phyloP scores from a whole-genome alignment of 2,329 filamentous ascomycete species.

The Neocatenulostroma microsporum region DNA sequence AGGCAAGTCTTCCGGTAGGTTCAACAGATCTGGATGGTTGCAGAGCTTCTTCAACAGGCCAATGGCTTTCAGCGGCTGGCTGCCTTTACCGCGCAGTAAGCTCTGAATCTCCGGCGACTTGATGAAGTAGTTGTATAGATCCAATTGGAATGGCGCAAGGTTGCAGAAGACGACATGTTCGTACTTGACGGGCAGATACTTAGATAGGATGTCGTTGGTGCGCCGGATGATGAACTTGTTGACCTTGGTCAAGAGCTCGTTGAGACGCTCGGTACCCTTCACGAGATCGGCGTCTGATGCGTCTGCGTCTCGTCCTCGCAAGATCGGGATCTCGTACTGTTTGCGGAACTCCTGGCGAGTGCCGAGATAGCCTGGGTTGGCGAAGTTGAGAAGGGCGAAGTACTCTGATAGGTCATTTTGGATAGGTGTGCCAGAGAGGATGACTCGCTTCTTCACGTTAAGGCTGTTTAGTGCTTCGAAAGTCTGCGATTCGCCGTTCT shows the following conservation, averaged over 20 bases:
- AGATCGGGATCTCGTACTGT: constrained; percentile 83
- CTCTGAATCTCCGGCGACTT: constrained; percentile 91
- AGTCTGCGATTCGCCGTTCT: constrained; percentile 93
- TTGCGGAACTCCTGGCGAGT: constrained; percentile 88
- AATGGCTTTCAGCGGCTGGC: constrained; percentile 92
- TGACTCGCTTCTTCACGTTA: constrained; percentile 85
- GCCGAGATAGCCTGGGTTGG: constrained; percentile 85
- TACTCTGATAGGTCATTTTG: constrained; percentile 99
- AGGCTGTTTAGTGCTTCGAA: constrained; percentile 85
- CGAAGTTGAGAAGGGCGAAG: constrained; percentile 91
- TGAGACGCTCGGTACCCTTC: constrained; percentile 73
- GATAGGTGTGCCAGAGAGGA: constrained; percentile 92
- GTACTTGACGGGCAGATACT: constrained; percentile 96
- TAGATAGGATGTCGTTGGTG: constrained; percentile 95
- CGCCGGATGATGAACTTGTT: constrained; percentile 98
- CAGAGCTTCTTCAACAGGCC: constrained; percentile 96
- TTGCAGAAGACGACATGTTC: constrained; percentile 99
- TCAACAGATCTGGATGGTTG: constrained; percentile 91
- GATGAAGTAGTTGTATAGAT: constrained; percentile 95
- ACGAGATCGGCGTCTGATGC: constrained; percentile 75
- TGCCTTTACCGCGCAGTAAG: constrained; percentile 84
- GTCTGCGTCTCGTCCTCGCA: constrained; percentile 82
- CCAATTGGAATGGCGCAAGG: constrained; percentile 82
- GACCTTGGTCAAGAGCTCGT: constrained; percentile 73
- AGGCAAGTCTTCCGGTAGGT: constrained; percentile 73